A percentile compares a stretch with the other conserved stretches of the same genome.
Conservation (phyloP, 345 rosid species). For the Citrus unshiu region DNA sequence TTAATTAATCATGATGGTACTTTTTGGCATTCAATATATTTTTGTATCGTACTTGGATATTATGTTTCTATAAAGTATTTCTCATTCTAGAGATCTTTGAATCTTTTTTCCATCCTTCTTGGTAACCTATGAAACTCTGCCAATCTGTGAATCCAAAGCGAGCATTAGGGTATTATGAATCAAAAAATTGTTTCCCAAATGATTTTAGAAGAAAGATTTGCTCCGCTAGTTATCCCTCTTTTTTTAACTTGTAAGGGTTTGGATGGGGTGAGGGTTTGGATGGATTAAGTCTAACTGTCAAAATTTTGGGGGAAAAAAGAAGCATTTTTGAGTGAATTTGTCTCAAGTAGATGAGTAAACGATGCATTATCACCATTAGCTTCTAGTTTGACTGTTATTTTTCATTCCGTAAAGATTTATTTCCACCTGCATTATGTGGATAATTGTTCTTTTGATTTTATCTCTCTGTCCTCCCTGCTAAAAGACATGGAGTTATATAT, state of each 20-base stretch:
- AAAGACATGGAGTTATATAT: constrained; percentile 15
- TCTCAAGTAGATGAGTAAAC: background rate
- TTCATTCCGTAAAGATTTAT: background rate
- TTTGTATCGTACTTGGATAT: background rate
- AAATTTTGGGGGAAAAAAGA: background rate
- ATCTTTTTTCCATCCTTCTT: background rate
- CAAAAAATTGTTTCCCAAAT: background rate
- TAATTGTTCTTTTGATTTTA: background rate
- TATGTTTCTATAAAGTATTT: background rate
- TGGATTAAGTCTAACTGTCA: background rate
- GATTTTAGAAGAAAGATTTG: background rate
- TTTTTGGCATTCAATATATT: background rate
- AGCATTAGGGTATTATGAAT: background rate
- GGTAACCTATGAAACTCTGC: background rate
- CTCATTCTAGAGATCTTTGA: background rate
- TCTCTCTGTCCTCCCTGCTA: background rate
- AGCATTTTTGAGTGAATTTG: background rate
- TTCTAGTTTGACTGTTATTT: constrained; percentile 1
- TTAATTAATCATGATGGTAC: background rate
- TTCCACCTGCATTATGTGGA: background rate
- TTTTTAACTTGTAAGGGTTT: too few species aligned
- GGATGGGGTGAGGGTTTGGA: background rate
- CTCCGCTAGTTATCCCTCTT: background rate
- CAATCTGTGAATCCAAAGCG: background rate
- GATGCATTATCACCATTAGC: background rate